These are phyloP conservation scores for Barnettozyma siamensis DNA, from an alignment of 805 yeast species.

Conservation along the genomic window DNA sequence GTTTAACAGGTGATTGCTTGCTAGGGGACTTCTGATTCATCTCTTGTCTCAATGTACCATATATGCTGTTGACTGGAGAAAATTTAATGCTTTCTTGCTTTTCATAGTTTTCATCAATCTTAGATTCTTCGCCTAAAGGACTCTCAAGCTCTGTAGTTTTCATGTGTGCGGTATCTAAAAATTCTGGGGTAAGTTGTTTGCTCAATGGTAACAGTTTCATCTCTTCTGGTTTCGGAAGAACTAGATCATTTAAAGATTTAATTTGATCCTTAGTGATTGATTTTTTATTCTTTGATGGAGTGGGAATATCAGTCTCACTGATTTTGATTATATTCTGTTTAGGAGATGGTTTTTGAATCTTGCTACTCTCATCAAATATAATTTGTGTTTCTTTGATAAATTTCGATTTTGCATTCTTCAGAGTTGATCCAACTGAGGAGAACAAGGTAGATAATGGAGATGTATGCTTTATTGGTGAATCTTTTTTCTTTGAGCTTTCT, in stretches of 20 bases:
- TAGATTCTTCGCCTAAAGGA: background rate
- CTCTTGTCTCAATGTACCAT: conserved; percentile 22
- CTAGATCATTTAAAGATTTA: conserved; percentile 11
- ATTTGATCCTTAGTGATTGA: conserved; percentile 2
- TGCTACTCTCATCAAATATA: conserved; percentile 6
- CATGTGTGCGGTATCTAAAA: background rate
- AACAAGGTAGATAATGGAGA: conserved; percentile 24
- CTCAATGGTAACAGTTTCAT: background rate
- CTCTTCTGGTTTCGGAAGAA: conserved; percentile 7
- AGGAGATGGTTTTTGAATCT: conserved; percentile 4
- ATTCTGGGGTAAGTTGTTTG: conserved; percentile 1
- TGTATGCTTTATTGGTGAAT: conserved; percentile 8
- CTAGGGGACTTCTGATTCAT: conserved; percentile 18
- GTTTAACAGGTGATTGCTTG: background rate
- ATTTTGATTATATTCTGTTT: background rate
- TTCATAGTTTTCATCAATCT: conserved; percentile 7
- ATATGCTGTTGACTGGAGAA: conserved; percentile 25
- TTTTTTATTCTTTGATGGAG: conserved; percentile 7
- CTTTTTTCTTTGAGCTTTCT: conserved; percentile 8
- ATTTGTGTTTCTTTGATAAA: conserved; percentile 17
- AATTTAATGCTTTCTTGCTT: conserved; percentile 17
- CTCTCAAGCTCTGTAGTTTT: conserved; percentile 7
- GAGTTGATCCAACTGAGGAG: conserved; percentile 22
- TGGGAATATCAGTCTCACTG: background rate
- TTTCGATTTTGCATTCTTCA: conserved; percentile 19